Conservation (phyloP, 2,329 filamentous ascomycete species). For the Neocatenulostroma microsporum region DNA sequence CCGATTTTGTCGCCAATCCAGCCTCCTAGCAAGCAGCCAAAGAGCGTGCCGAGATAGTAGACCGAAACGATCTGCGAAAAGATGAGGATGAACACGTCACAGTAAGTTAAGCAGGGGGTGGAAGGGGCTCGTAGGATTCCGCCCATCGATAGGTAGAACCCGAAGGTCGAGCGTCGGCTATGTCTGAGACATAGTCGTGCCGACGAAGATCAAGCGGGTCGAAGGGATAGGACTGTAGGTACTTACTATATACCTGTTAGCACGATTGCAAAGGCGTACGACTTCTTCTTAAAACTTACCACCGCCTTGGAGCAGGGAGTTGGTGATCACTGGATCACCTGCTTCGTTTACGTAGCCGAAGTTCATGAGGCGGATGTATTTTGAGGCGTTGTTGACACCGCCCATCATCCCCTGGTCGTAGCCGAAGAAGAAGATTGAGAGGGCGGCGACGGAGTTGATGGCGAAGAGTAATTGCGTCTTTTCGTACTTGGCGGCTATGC, state of each 20-base stretch:
- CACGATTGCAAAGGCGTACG: no score
- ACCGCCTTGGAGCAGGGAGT: conserved; percentile 55
- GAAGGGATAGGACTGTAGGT: no score
- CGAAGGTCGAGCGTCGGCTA: no score
- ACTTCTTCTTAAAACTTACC: no score
- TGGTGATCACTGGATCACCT: conserved; percentile 44
- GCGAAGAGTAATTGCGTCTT: conserved; percentile 51
- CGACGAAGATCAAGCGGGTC: no score
- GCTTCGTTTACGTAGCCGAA: conserved; percentile 50
- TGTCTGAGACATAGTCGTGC: no score
- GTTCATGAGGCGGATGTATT: conserved; percentile 59
- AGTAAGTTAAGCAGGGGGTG: no score
- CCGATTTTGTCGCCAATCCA: conserved; percentile 57
- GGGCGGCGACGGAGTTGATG: conserved; percentile 55
- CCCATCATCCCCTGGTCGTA: conserved; percentile 41
- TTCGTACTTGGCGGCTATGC: conserved; percentile 36
- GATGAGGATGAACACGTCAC: no score
- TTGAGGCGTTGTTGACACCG: conserved; percentile 57
- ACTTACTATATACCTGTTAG: no score
- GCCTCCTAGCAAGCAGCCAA: conserved; percentile 57
- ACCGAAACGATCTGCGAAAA: no score
- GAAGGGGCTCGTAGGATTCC: no score
- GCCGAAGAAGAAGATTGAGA: conserved; percentile 62
- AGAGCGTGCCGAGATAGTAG: conserved; percentile 54
- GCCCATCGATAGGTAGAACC: no score